A percentile compares a stretch with the other conserved stretches of the same genome.
Evolutionary conservation across 176 grass and related monocot species (phyloP).

Genomic region (Cenchrus americanus): DNA sequence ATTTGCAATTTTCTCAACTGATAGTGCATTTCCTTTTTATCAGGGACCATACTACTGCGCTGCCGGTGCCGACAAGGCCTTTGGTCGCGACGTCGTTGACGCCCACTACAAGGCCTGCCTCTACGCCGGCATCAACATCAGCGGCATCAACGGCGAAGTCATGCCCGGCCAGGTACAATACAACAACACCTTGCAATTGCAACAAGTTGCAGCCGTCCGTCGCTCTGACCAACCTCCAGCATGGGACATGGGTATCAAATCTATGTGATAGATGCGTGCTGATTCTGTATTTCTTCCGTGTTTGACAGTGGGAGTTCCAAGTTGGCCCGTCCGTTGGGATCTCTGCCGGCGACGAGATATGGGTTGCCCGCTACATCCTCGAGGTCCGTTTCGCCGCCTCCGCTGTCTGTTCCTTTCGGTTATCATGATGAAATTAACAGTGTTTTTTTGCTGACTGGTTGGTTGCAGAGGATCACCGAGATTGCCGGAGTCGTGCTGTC

Average conservation of each 20-base stretch:
- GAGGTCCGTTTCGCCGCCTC: slow-evolving; percentile 52
- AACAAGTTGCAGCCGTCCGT: slow-evolving; percentile 12
- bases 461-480: slow-evolving; percentile 86
- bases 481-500: slow-evolving; percentile 84
- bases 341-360: slow-evolving; percentile 65
- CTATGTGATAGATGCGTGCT: neutral
- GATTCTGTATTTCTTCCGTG: slow-evolving; percentile 32
- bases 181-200: neutral
- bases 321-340: slow-evolving; percentile 94
- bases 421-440: neutral
- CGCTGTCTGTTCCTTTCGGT: neutral
- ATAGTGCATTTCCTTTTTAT: neutral
- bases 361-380: slow-evolving; percentile 80
- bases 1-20: neutral
- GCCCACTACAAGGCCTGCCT: slow-evolving; percentile 96
- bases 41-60: slow-evolving; percentile 95
- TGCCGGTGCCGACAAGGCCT: slow-evolving; percentile 85
- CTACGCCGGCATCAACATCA: slow-evolving; percentile 94
- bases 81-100: slow-evolving; percentile 91
- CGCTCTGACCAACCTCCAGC: neutral
- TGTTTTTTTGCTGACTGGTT: neutral
- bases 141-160: slow-evolving; percentile 98
- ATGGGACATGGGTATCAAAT: neutral
- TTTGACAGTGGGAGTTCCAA: slow-evolving; percentile 93
- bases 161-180: slow-evolving; percentile 87